Percentiles rank a stretch among this genome's conserved stretches.
phyloP scores from a whole-genome alignment of 148 eudicot species.

The Diospyros kaki region DNA sequence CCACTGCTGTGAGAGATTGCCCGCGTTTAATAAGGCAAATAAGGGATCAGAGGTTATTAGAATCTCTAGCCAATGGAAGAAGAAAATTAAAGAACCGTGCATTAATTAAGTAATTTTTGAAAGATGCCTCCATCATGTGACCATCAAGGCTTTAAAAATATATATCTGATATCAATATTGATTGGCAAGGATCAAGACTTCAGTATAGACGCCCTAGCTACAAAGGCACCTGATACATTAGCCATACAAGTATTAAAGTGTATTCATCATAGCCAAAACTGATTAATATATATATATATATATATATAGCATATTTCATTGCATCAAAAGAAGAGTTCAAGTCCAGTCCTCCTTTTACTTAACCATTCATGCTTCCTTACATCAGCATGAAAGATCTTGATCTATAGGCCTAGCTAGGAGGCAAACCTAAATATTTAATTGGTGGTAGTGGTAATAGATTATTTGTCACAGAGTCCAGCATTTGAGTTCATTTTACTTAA shows the following conservation, averaged over 20 bases:
- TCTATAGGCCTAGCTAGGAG: background rate
- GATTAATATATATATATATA: slow-evolving; percentile 4
- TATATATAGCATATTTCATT: slow-evolving; percentile 12
- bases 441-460: slow-evolving; percentile 2
- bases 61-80: too few relatives aligned
- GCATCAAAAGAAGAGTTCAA: background rate
- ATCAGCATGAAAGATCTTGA: background rate
- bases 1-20: too few relatives aligned
- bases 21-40: too few relatives aligned
- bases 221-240: background rate
- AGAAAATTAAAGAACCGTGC: too few relatives aligned
- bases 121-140: too few relatives aligned
- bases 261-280: slow-evolving; percentile 11
- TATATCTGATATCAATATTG: too few relatives aligned
- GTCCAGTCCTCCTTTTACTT: slow-evolving; percentile 1
- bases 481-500: too few relatives aligned
- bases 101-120: too few relatives aligned
- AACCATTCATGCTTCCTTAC: background rate
- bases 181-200: background rate
- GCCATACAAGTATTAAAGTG: background rate
- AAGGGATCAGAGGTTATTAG: too few relatives aligned
- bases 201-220: background rate
- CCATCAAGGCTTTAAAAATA: too few relatives aligned
- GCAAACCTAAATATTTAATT: background rate
- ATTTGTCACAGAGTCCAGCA: background rate